Evolutionary conservation across 345 rosid genomes (phyloP).

Genomic region (Eucalyptus dawsonii): DNA sequence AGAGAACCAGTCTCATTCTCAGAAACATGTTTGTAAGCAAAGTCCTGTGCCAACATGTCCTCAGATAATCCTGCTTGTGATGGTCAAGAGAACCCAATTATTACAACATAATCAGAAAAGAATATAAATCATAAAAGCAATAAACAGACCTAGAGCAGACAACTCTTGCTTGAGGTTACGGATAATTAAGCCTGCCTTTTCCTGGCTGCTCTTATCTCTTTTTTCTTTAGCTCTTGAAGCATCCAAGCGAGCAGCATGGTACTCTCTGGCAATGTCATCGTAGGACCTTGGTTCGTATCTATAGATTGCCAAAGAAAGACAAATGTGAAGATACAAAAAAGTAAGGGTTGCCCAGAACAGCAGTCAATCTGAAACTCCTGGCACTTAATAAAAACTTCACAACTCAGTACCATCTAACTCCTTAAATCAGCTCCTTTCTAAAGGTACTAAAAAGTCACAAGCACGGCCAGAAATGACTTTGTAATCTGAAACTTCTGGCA

Average conservation of each 20-base stretch:
- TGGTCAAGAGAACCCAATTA: constrained; percentile 11
- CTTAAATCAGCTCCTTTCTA: neutral
- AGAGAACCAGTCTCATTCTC: neutral
- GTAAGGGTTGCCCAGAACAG: neutral
- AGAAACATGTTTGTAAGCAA: constrained; percentile 23
- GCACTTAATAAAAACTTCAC: neutral
- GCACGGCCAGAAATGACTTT: neutral
- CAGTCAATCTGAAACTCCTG: neutral
- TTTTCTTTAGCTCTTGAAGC: constrained; percentile 73
- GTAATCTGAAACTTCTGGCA: neutral
- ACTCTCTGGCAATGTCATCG: constrained; percentile 61
- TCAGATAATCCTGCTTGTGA: constrained; percentile 62
- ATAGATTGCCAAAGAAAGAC: neutral
- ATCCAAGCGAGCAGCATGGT: constrained; percentile 51
- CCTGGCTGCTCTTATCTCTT: constrained; percentile 61
- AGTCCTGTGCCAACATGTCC: constrained; percentile 42
- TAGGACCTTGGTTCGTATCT: constrained; percentile 56
- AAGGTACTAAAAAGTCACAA: neutral
- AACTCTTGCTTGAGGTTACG: constrained; percentile 86
- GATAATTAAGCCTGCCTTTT: constrained; percentile 50
- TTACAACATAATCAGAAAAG: neutral
- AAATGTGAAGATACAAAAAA: neutral
- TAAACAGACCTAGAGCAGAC: constrained; percentile 55
- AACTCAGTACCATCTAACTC: neutral
- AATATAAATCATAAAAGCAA: neutral